A percentile compares a stretch with the other conserved stretches of the same genome.
phyloP scores from a whole-genome alignment of 73 alveolate species.

The Loxodes magnus region DNA sequence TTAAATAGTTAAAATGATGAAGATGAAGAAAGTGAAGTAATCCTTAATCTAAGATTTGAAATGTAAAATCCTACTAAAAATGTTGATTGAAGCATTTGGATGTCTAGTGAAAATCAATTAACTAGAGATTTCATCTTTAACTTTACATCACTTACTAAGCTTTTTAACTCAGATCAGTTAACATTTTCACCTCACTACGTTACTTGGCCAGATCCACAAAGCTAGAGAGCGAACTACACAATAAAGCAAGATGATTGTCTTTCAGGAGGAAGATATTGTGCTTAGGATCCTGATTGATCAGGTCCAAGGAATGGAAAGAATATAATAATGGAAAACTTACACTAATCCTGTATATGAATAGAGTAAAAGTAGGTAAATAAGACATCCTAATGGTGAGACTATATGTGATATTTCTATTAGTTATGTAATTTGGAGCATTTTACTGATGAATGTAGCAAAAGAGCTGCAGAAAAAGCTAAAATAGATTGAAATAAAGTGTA shows the following conservation, averaged over 20 bases:
- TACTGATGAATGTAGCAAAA: constrained; percentile 9
- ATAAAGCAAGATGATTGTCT: constrained; percentile 11
- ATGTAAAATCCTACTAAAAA: constrained; percentile 4
- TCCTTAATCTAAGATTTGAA: constrained; percentile 9
- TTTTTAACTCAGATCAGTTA: not conserved
- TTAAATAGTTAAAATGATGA: no score
- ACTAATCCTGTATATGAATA: constrained; percentile 47
- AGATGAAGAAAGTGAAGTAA: constrained; percentile 6
- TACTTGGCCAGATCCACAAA: constrained; percentile 3
- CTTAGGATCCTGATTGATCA: constrained; percentile 23
- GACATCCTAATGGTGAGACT: constrained; percentile 27
- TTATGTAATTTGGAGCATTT: not conserved
- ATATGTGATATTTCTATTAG: constrained; percentile 22
- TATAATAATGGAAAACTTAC: constrained; percentile 48
- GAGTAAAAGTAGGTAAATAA: not conserved
- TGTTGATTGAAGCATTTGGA: constrained; percentile 10
- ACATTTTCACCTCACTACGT: constrained; percentile 16
- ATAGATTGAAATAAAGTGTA: constrained; percentile 3
- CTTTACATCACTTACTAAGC: not conserved
- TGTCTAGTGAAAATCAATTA: not conserved
- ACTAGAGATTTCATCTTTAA: constrained; percentile 2
- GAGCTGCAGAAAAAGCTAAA: constrained; percentile 2
- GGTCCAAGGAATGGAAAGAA: constrained; percentile 38
- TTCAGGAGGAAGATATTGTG: constrained; percentile 36
- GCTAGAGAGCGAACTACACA: not conserved